Percentiles rank a stretch among this genome's conserved stretches.
Evolutionary conservation across 148 eudicot genomes (phyloP).

Genomic region (Rhododendron mucronatum): DNA sequence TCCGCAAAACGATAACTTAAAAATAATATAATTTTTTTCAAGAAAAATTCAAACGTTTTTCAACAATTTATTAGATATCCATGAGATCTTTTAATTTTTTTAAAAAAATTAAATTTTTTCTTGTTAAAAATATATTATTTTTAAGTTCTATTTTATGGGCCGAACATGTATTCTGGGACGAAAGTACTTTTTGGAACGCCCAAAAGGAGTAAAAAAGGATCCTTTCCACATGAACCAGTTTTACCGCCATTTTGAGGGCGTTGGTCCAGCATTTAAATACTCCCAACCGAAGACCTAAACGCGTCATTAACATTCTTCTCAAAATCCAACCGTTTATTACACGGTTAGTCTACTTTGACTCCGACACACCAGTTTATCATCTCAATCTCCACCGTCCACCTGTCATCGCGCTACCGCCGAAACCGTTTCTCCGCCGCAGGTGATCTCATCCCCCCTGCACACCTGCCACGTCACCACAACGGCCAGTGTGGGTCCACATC

Average conservation of each 20-base stretch:
- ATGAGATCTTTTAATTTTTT: too few relatives aligned
- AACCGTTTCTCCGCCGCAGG: background rate
- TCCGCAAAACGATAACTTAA: too few relatives aligned
- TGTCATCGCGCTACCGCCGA: background rate
- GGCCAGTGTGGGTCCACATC: constrained; percentile 6
- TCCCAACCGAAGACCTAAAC: background rate
- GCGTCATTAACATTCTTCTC: background rate
- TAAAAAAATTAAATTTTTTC: too few relatives aligned
- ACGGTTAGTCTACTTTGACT: background rate
- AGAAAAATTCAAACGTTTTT: too few relatives aligned
- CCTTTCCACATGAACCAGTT: background rate
- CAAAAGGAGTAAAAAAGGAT: background rate
- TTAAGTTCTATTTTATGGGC: too few relatives aligned
- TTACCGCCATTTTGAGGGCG: background rate
- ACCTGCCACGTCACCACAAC: background rate
- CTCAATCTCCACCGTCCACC: constrained; percentile 1
- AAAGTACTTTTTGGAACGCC: background rate
- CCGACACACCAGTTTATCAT: background rate
- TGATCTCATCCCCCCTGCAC: background rate
- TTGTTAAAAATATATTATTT: too few relatives aligned
- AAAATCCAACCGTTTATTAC: background rate
- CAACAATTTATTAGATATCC: too few relatives aligned
- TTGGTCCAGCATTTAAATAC: background rate
- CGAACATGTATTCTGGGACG: too few relatives aligned
- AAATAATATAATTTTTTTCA: too few relatives aligned